A percentile compares a stretch with the other conserved stretches of the same genome.
These are phyloP conservation scores for Chalara sp. DNA, from an alignment of 2,329 filamentous ascomycete genomes.

Conservation along the genomic window DNA sequence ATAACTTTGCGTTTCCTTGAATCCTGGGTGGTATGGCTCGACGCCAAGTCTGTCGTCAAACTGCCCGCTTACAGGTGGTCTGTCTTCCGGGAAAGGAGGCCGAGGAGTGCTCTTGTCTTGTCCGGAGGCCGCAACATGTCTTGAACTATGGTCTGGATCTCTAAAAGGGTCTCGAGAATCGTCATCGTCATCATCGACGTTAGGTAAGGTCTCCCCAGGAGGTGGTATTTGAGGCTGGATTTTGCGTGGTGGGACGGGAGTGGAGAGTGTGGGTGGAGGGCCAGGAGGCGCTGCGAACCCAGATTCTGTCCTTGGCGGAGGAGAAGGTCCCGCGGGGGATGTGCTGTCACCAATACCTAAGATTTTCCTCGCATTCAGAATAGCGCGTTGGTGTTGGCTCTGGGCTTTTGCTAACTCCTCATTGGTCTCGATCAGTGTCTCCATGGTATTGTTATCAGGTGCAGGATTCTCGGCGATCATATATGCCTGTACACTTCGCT, in stretches of 20 bases:
- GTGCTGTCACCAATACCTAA: conserved; percentile 32
- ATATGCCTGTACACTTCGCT: conserved; percentile 76
- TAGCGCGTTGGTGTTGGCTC: conserved; percentile 76
- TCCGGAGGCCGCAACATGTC: neutral
- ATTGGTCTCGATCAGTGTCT: conserved; percentile 88
- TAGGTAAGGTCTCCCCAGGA: conserved; percentile 21
- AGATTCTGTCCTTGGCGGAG: conserved; percentile 14
- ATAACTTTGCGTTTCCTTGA: conserved; percentile 21
- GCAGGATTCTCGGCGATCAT: conserved; percentile 72
- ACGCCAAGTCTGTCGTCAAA: conserved; percentile 24
- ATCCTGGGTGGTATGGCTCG: conserved; percentile 29
- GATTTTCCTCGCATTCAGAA: conserved; percentile 56
- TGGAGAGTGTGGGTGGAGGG: conserved; percentile 9
- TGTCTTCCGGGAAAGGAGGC: conserved; percentile 10
- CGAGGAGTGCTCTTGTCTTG: neutral
- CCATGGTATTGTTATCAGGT: conserved; percentile 90
- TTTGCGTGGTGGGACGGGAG: conserved; percentile 7
- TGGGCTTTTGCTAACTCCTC: conserved; percentile 80
- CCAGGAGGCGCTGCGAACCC: conserved; percentile 16
- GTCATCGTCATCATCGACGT: conserved; percentile 16
- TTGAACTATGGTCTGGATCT: conserved; percentile 12
- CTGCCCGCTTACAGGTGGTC: conserved; percentile 15
- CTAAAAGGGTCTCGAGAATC: conserved; percentile 23
- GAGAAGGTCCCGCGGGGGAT: conserved; percentile 10
- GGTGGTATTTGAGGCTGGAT: conserved; percentile 19